Conservation (phyloP, 192 early-diverging fungal genomes). For the Allomyces javanicus region DNA sequence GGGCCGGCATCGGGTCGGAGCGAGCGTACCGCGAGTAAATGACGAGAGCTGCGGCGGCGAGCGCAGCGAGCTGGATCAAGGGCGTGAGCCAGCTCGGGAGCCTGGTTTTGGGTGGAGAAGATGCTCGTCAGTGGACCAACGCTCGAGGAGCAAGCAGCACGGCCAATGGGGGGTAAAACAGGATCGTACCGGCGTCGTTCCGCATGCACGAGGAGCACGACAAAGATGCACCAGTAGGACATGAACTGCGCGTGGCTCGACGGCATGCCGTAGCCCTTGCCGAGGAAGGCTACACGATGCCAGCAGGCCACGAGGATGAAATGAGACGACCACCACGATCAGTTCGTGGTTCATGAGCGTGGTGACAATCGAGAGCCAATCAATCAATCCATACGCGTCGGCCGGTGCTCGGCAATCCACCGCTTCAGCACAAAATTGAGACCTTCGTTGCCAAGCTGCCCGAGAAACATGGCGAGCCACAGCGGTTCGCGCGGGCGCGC, state of each 20-base stretch:
- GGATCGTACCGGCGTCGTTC: constrained; percentile 11
- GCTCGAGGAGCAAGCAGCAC: background rate
- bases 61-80: constrained; percentile 4
- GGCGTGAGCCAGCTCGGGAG: constrained; percentile 5
- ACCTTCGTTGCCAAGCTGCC: constrained; percentile 49
- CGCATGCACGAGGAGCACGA: constrained; percentile 24
- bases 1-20: background rate
- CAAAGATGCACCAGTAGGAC: constrained; percentile 45
- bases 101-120: constrained; percentile 8
- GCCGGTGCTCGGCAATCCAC: constrained; percentile 36
- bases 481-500: constrained; percentile 33
- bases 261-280: constrained; percentile 68
- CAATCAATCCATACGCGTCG: constrained; percentile 24
- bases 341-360: too few relatives aligned
- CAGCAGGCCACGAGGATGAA: too few relatives aligned
- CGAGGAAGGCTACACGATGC: constrained; percentile 30
- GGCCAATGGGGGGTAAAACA: constrained; percentile 2
- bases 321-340: too few relatives aligned
- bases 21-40: background rate
- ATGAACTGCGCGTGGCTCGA: constrained; percentile 65
- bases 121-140: background rate
- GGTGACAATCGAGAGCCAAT: too few relatives aligned
- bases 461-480: constrained; percentile 34
- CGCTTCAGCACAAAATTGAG: constrained; percentile 41
- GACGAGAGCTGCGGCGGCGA: constrained; percentile 1